Conservation (phyloP, 225 moss, liverwort and hornwort species). For the Polytrichum commune region DNA sequence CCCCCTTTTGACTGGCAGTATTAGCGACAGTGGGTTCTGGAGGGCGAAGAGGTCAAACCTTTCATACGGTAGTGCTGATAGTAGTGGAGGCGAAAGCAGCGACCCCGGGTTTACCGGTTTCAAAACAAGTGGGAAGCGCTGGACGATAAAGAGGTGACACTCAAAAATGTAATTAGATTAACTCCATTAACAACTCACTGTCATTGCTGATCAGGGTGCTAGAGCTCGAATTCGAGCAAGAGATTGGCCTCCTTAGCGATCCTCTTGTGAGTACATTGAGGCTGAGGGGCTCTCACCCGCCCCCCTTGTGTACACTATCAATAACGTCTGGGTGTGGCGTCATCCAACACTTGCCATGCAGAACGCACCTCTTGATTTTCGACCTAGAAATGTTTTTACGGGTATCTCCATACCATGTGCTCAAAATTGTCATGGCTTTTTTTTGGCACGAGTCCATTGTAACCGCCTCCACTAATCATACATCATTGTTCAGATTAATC, state of each 20-base stretch:
- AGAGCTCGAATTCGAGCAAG: slow-evolving; percentile 47
- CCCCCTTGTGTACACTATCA: slow-evolving; percentile 58
- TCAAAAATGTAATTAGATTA: slow-evolving; percentile 32
- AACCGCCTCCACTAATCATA: not conserved
- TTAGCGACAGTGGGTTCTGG: slow-evolving; percentile 87
- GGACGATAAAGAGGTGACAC: slow-evolving; percentile 81
- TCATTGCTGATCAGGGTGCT: slow-evolving; percentile 33
- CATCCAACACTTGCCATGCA: slow-evolving; percentile 29
- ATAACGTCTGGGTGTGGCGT: slow-evolving; percentile 47
- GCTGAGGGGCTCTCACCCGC: slow-evolving; percentile 33
- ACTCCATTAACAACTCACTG: slow-evolving; percentile 20
- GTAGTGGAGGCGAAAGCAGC: slow-evolving; percentile 96
- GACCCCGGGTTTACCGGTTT: slow-evolving; percentile 78
- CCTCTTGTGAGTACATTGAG: slow-evolving; percentile 42
- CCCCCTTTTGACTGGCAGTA: slow-evolving; percentile 77
- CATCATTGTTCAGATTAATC: too few species aligned
- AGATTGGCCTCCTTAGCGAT: slow-evolving; percentile 40
- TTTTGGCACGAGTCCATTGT: not conserved
- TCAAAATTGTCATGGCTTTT: not conserved
- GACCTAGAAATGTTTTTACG: slow-evolving; percentile 1
- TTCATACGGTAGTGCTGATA: slow-evolving; percentile 86
- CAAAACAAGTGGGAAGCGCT: slow-evolving; percentile 78
- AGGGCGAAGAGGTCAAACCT: slow-evolving; percentile 59
- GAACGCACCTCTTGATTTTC: slow-evolving; percentile 28
- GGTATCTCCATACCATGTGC: not conserved